Conservation (phyloP, 495 filamentous ascomycete genomes). For the Lichenothelia convexa region DNA sequence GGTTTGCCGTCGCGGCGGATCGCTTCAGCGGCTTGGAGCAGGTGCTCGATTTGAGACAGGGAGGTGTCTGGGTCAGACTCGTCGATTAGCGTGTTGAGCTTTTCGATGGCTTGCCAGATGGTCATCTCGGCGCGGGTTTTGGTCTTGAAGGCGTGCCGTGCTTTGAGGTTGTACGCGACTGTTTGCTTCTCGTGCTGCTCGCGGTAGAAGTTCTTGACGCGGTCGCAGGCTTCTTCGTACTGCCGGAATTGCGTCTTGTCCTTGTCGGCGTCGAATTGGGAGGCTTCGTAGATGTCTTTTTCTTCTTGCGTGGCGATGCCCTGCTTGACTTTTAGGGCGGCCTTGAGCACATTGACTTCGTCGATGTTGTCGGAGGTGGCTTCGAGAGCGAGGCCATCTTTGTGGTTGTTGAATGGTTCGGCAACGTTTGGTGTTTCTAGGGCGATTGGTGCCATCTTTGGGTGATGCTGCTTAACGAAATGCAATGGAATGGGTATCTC, state of each 20-base stretch:
- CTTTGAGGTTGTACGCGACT: constrained; percentile 63
- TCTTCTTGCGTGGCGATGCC: constrained; percentile 23
- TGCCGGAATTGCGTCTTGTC: constrained; percentile 70
- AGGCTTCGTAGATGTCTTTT: constrained; percentile 38
- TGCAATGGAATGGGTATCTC: too few species aligned
- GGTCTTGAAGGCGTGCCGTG: constrained; percentile 50
- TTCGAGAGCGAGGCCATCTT: constrained; percentile 59
- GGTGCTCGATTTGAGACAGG: constrained; percentile 72
- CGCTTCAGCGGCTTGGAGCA: constrained; percentile 71
- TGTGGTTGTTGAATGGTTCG: constrained; percentile 18
- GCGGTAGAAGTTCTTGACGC: constrained; percentile 66
- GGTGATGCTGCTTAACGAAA: too few species aligned
- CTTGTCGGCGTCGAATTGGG: constrained; percentile 55
- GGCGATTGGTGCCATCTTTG: constrained; percentile 22
- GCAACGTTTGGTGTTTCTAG: constrained; percentile 14
- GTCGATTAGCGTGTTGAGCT: constrained; percentile 73
- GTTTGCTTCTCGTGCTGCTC: constrained; percentile 77
- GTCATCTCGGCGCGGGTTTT: constrained; percentile 55
- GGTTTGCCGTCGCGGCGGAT: constrained; percentile 79
- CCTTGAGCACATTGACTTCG: constrained; percentile 60
- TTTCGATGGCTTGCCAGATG: constrained; percentile 80
- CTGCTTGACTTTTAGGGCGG: constrained; percentile 25
- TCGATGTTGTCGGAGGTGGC: constrained; percentile 64
- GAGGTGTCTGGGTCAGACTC: constrained; percentile 76
- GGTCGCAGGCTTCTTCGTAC: constrained; percentile 59